Base-by-base conservation (phyloP, 1,139 yeast genomes). In the Protomyces inouyei region DNA sequence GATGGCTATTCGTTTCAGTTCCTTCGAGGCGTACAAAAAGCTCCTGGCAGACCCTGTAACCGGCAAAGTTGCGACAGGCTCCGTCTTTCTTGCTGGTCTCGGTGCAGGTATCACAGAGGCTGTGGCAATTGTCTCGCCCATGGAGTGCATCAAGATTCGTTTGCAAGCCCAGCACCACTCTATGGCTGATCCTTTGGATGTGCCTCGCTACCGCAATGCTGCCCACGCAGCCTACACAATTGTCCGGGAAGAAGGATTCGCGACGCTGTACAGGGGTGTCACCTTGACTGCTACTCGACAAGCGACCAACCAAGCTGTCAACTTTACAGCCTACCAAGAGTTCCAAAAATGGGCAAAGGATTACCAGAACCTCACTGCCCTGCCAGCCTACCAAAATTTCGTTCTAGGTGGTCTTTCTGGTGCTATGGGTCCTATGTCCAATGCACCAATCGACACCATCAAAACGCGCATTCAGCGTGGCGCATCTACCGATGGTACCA, bases 51-150 rank as follows among this genome's bases (percentile, higher is more conserved):
- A 84, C 68, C 80, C 81, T 67, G 73, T 72, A 35, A 77, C 81
- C 37, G 85, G 88, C 64, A 78, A 91, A 61, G 84, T 95, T 14
- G 85, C 87, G 55, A 72, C 78, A 53, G 72, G 75, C 64, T 78
- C 78, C 70, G 89, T 93, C 16, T 93, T 93, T 74, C 70, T 88
- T 67, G 93, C 97, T 57, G 98, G 98, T 78, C 95, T 93, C 45
- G 95, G 97, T 76, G 98, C 98, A 18, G 98, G 98, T 79, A 80
- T 90, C 73, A 90, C 97, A 65, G 98, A 93, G 77, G 97, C 98
- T 2, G 93, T 93, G 65, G 76, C 88, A 68, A 93, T 93, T 68
- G 98, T 93, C 52, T 93, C 90, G 76, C 98, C 98, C 60, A 92
- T 92, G 86, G 98, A 93, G 76, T 97, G 92, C 70, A 95, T 93